Conservation (phyloP, 2,329 filamentous ascomycete genomes). For the Ramularia endophylla region DNA sequence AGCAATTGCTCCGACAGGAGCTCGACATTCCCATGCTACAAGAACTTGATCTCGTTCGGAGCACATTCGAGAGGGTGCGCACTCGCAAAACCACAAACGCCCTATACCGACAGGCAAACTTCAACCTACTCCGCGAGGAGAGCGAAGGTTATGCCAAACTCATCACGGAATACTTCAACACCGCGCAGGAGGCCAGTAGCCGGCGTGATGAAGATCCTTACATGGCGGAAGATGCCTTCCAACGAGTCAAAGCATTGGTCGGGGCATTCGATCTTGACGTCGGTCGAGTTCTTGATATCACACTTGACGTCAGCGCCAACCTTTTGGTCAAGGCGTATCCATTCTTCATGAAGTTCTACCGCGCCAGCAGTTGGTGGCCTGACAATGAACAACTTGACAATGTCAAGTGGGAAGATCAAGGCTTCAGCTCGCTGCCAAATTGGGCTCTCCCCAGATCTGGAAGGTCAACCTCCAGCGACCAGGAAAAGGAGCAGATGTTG, state of each 20-base stretch:
- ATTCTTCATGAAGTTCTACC: conserved; percentile 90
- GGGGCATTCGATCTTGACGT: conserved; percentile 97
- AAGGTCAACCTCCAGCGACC: conserved; percentile 58
- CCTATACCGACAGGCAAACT: conserved; percentile 92
- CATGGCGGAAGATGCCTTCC: conserved; percentile 77
- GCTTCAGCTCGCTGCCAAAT: conserved; percentile 63
- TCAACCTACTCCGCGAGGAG: conserved; percentile 91
- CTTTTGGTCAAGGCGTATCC: conserved; percentile 86
- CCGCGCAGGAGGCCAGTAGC: conserved; percentile 54
- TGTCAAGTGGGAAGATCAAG: conserved; percentile 41
- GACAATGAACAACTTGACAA: conserved; percentile 52
- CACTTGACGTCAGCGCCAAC: conserved; percentile 89
- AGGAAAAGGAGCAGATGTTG: conserved; percentile 58
- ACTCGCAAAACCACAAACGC: conserved; percentile 89
- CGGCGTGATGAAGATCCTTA: conserved; percentile 71
- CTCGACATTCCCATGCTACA: conserved; percentile 75
- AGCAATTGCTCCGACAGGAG: conserved; percentile 67
- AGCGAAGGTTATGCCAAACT: conserved; percentile 96
- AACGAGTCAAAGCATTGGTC: conserved; percentile 88
- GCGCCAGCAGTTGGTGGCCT: conserved; percentile 96
- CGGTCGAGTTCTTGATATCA: conserved; percentile 88
- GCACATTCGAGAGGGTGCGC: conserved; percentile 75
- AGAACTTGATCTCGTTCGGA: conserved; percentile 70
- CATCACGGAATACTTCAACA: conserved; percentile 91
- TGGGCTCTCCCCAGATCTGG: conserved; percentile 75